phyloP scores from a whole-genome alignment of 2,329 filamentous ascomycete genomes.

The Clarireedia monteithiana region DNA sequence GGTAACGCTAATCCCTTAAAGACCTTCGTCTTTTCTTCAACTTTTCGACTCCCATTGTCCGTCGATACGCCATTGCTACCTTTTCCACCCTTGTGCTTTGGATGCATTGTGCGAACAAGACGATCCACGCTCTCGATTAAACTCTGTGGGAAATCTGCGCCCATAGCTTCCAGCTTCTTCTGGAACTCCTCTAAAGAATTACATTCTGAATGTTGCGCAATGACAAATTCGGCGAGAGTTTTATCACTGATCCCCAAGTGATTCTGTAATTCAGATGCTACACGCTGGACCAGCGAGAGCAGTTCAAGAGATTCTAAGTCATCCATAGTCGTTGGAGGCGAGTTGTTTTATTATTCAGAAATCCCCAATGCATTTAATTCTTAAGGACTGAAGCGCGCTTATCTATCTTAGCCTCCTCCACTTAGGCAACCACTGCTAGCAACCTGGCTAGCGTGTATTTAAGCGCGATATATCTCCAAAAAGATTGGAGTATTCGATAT shows the following conservation, averaged over 20 bases:
- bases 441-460: not conserved
- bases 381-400: not conserved
- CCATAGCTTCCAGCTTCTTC: conserved; percentile 63
- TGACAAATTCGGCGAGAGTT: conserved; percentile 92
- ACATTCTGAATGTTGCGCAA: conserved; percentile 78
- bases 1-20: conserved; percentile 86
- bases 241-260: conserved; percentile 89
- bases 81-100: conserved; percentile 76
- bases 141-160: conserved; percentile 71
- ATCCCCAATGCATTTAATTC: not conserved
- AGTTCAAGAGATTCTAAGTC: conserved; percentile 88
- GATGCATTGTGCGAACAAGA: conserved; percentile 81
- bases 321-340: conserved; percentile 23
- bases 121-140: conserved; percentile 88
- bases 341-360: not conserved
- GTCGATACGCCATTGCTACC: conserved; percentile 36
- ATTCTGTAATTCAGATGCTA: conserved; percentile 90
- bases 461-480: not conserved
- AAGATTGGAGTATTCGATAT: no score
- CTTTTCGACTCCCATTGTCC: conserved; percentile 34
- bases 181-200: conserved; percentile 66
- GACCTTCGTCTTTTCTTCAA: conserved; percentile 72
- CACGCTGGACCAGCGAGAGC: conserved; percentile 87
- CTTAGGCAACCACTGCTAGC: not conserved
- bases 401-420: not conserved